phyloP scores from a whole-genome alignment of 2,329 filamentous ascomycete genomes.

The Monilinia laxa region DNA sequence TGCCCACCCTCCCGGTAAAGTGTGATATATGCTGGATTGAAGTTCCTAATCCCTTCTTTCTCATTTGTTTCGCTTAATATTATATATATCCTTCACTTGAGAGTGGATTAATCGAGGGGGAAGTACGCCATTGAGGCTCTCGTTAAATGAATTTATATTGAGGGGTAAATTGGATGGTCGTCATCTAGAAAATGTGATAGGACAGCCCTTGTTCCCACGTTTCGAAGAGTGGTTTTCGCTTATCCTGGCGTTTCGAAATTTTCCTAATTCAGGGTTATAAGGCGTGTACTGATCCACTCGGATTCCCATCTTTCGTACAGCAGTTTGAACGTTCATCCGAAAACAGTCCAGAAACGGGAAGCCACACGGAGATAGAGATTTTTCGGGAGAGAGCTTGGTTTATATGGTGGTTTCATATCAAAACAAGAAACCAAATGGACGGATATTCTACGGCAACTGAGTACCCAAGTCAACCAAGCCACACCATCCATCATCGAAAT shows the following conservation, averaged over 20 bases:
- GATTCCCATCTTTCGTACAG: background rate
- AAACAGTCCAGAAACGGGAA: background rate
- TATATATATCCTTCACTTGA: conserved; percentile 9
- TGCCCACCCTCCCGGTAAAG: background rate
- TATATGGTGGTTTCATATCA: background rate
- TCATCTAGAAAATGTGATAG: conserved; percentile 1
- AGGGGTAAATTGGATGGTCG: conserved; percentile 6
- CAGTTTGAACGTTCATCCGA: background rate
- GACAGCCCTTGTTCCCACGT: conserved; percentile 5
- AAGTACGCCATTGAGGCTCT: background rate
- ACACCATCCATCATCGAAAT: background rate
- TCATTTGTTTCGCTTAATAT: conserved; percentile 7
- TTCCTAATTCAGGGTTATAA: background rate
- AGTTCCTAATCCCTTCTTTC: conserved; percentile 15
- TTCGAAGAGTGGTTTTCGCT: background rate
- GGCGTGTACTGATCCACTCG: background rate
- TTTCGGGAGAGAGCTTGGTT: background rate
- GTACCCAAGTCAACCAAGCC: conserved; percentile 1
- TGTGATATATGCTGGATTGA: background rate
- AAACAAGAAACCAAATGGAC: background rate
- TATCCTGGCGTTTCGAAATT: conserved; percentile 6
- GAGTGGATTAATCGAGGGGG: background rate
- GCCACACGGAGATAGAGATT: background rate
- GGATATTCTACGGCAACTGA: background rate
- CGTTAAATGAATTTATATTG: conserved; percentile 13